Conservation (phyloP, 2,329 filamentous ascomycete species). For the Sclerotinia sclerotiorum region DNA sequence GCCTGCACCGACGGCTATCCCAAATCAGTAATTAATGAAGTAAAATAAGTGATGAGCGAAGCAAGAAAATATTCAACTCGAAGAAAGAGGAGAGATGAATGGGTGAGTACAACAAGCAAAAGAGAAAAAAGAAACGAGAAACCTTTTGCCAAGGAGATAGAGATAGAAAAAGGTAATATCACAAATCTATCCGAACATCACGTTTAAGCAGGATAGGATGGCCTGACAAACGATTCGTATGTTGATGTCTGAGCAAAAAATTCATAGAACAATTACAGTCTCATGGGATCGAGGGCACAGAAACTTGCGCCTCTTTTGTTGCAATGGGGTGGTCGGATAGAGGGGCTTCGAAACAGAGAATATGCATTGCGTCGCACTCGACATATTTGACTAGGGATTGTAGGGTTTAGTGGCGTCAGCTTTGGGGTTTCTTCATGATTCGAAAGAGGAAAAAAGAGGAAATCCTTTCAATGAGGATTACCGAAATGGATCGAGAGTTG, state of each 20-base stretch:
- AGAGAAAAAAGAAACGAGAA: conserved; percentile 23
- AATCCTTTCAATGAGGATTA: neutral
- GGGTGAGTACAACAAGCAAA: conserved; percentile 14
- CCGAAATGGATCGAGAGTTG: neutral
- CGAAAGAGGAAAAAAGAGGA: neutral
- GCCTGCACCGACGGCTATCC: conserved; percentile 40
- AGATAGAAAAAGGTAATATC: conserved; percentile 8
- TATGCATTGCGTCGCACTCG: neutral
- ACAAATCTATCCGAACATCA: conserved; percentile 21
- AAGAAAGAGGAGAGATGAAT: conserved; percentile 15
- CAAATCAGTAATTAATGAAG: conserved; percentile 33
- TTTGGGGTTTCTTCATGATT: neutral
- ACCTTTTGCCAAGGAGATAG: conserved; percentile 23
- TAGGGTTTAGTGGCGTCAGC: neutral
- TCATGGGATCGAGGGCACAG: conserved; percentile 18
- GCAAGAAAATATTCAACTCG: conserved; percentile 7
- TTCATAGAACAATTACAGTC: conserved; percentile 20
- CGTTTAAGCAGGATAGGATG: conserved; percentile 26
- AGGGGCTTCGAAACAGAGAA: conserved; percentile 27
- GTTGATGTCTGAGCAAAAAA: conserved; percentile 16
- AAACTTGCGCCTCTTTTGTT: conserved; percentile 27
- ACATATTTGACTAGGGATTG: neutral
- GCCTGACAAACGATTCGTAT: conserved; percentile 28
- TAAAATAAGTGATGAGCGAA: conserved; percentile 30
- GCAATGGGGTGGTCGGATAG: conserved; percentile 26